These are phyloP conservation scores for Trichosporon ovoides DNA, from an alignment of 1,284 basidiomycete genomes.

Conservation along the genomic window DNA sequence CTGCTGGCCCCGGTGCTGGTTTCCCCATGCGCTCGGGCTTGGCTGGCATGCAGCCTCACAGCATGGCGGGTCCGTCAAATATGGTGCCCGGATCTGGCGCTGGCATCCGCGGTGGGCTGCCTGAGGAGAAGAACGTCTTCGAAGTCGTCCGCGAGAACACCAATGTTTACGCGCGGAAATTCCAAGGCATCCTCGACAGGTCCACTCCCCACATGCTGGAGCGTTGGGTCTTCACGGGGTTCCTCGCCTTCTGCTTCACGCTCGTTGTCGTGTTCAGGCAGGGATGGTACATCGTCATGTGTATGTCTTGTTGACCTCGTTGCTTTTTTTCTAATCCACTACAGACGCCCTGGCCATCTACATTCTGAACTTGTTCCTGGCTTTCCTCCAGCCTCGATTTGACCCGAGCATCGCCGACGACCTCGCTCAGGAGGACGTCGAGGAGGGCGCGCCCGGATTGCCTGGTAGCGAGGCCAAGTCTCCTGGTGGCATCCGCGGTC, in stretches of 20 bases:
- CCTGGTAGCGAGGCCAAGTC: constrained; percentile 38
- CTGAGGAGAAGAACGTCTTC: constrained; percentile 48
- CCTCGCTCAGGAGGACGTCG: constrained; percentile 86
- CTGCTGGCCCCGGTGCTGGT: constrained; percentile 45
- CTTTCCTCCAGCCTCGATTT: constrained; percentile 58
- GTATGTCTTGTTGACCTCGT: constrained; percentile 21
- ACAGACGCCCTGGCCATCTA: constrained; percentile 84
- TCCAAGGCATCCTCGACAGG: constrained; percentile 80
- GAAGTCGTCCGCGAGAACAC: constrained; percentile 46
- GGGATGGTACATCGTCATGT: constrained; percentile 80
- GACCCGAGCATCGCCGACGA: constrained; percentile 94
- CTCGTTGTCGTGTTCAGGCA: constrained; percentile 82
- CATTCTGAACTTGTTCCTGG: constrained; percentile 67
- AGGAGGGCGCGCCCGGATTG: constrained; percentile 69
- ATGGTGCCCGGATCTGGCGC: constrained; percentile 30
- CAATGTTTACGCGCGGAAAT: constrained; percentile 43
- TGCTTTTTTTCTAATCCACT: background rate
- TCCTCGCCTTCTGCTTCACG: constrained; percentile 70
- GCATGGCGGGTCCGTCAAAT: constrained; percentile 30
- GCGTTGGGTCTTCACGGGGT: constrained; percentile 80
- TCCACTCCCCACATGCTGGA: constrained; percentile 84
- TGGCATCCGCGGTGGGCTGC: constrained; percentile 34
- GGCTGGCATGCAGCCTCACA: constrained; percentile 44
- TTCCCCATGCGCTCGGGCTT: constrained; percentile 46
- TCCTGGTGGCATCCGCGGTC: constrained; percentile 37